Evolutionary conservation across 768 basidiomycete species (phyloP).

Genomic region (Amanita thiersii): DNA sequence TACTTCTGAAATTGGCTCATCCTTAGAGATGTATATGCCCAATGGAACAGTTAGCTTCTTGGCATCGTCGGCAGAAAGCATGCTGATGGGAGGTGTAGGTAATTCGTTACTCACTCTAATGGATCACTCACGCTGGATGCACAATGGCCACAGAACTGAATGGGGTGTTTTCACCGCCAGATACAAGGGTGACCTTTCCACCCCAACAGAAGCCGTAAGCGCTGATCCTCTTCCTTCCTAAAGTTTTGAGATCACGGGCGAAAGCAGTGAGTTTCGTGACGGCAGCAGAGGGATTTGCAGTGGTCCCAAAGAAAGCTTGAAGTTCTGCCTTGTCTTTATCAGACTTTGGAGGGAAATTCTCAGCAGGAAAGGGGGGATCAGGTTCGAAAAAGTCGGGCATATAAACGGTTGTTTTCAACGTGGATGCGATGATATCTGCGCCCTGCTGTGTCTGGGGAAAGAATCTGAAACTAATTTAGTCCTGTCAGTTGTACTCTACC

Average conservation of each 20-base stretch:
- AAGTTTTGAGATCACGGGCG: constrained; percentile 29
- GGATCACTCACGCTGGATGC: constrained; percentile 46
- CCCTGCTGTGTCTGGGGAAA: constrained; percentile 62
- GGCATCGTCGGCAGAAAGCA: constrained; percentile 44
- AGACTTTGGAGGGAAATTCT: constrained; percentile 46
- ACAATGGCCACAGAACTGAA: constrained; percentile 42
- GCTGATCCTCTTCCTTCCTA: constrained; percentile 36
- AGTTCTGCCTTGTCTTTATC: constrained; percentile 43
- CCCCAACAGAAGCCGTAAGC: constrained; percentile 55
- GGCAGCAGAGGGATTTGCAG: constrained; percentile 33
- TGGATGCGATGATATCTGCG: constrained; percentile 50
- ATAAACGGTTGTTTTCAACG: constrained; percentile 45
- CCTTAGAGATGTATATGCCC: constrained; percentile 47
- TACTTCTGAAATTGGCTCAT: constrained; percentile 51
- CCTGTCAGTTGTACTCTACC: background rate
- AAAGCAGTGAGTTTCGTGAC: constrained; percentile 34
- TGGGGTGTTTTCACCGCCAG: constrained; percentile 30
- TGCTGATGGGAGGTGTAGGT: constrained; percentile 20
- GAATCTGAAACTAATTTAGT: constrained; percentile 22
- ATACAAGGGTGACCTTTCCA: constrained; percentile 29
- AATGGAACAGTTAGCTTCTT: constrained; percentile 43
- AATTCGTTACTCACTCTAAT: background rate
- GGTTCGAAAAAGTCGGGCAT: constrained; percentile 66
- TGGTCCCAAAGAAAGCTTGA: constrained; percentile 50
- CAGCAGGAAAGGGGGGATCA: constrained; percentile 36